Evolutionary conservation across 2,329 filamentous ascomycete species (phyloP), one percentile per base, ranked within the genome.

Genomic region (Cordyceps cateniannulata): DNA sequence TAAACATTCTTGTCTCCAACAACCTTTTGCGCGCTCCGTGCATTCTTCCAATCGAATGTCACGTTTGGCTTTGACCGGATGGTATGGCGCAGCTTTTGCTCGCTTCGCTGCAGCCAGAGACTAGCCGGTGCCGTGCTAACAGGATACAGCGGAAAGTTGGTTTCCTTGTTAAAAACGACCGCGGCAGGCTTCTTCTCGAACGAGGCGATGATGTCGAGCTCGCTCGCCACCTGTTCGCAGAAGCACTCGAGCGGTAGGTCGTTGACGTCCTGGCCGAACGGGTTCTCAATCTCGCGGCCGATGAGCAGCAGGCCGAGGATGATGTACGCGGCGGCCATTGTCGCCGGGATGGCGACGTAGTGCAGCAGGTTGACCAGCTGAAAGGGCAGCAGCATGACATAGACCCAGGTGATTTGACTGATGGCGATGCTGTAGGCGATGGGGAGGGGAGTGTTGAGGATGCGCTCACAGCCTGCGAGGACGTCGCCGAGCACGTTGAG

Each of bases 401-500:
- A 96, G 56, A 92, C 83, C 85, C 89, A 93, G 35, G 91, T 91
- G 69, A 95, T 93, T 71, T 96, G 91, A 22, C 87, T 86, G 71
- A 95, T 93, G 67, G 90, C 85, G 67, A 96, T 95, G 65, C 84
- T 85, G 77, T 96, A 96, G 51, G 90, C 91, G 60, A 91, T 82
- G 2, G 91, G 91, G 0, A 96, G 82, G 1, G 91, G 91, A 0
- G 91, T 96, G 71, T 88, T 89, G 35, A 93, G 83, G 22, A 96
- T 86, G 64, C 91, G 87, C 69, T 95, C 90, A 52, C 86, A 86
- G 62, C 87, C 86, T 18, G 84, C 84, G 66, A 91, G 78, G 60
- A 87, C 83, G 65, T 96, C 91, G 69, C 89, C 90, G 59, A 96
- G 76, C 5, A 81, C 73, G 53, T 79, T 77, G 9, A 95, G 70